Evolutionary conservation across 2,329 filamentous ascomycete genomes (phyloP), one percentile per base, ranked within the genome.

Genomic region (Colletotrichum sp.): DNA sequence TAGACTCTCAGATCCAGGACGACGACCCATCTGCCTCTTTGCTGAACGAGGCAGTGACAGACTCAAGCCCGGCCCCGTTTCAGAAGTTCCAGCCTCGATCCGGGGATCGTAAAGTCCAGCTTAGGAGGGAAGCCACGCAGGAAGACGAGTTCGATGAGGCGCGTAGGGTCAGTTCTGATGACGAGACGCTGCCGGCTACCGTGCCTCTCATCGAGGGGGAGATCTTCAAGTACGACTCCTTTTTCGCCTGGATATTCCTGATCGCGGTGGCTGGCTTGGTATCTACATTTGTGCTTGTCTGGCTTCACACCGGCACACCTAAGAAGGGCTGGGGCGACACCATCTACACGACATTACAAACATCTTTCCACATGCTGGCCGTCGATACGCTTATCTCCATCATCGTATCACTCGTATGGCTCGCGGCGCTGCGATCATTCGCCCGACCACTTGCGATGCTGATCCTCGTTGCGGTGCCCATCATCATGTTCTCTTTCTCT

Each of bases 361-460:
- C 93, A 67, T 98, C 96, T 1, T 97, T 98, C 81, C 93, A 97
- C 81, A 93, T 99, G 78, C 92, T 99, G 57, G 94, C 95, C 3
- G 92, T 97, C 68, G 98, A 99, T 85, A 99, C 97, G 1, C 84
- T 99, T 21, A 93, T 98, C n/a, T 94, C 97, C 1, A 88, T 98
- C 52, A 88, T 98, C 43, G 94, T 99, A 24, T 96, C 96, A 3
- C 88, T 98, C 43, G 85, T 98, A 30, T 99, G 97, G 97, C 91
- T 99, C 77, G 94, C 96, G 2, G 88, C 98, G 2, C 88, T 99
- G 64, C 92, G 95, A 64, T 97, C 96, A 7, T 98, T 98, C 84
- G 95, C 98, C 26, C 92, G 95, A 71, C 92, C 93, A n/a, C 87
- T 99, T 69, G 94, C 98, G 69, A 93, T 93, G 79, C 85, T 94